Base-by-base conservation (phyloP, 1,284 basidiomycete genomes). In the Thelephora terrestris region DNA sequence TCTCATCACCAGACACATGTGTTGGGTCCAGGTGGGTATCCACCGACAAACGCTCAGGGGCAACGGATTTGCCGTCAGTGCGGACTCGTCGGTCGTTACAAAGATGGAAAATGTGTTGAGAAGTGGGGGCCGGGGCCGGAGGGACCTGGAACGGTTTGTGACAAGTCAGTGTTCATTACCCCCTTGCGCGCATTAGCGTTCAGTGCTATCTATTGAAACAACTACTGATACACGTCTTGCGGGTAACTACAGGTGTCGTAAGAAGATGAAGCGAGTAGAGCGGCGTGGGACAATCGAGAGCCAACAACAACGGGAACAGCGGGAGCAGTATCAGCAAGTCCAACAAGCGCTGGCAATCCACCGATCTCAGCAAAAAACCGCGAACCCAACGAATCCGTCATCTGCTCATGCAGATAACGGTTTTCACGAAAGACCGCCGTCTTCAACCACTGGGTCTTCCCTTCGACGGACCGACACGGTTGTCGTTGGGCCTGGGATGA, bases 81-180 rank as follows among this genome's bases (percentile, higher is more conserved):
- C 55, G 81, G 82, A 0, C 64, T 77, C 32, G 66, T 76, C 1
- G 78, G 78, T 0, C 67, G 85, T 1, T 88, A 88, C 68, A 89
- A 88, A 67, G 86, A 89, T 12, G 81, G 81, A 16, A 88, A 87
- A 58, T 89, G 86, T 58, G 83, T 89, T 40, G 86, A 89, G 60
- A 89, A 89, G 62, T 89, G 86, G 86, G 86, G 85, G 2, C 86
- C 86, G 14, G 86, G 86, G 2, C 85, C 85, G 45, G 76, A 82
- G 64, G 85, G 86, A 0, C 85, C 85, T 39, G 86, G 86, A 20
- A 89, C 85, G 0, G 86, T 89, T 0, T 89, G 86, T 58, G 86
- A 89, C 69, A 68, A 84, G 73, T 80, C 58, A 52, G 74, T 65
- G 14, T 18, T 18, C 32, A 36, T 43, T n/a, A 25, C 21, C 45